Evolutionary conservation across 257 asterid genomes (phyloP).

Genomic region (Primulina huaijiensis): DNA sequence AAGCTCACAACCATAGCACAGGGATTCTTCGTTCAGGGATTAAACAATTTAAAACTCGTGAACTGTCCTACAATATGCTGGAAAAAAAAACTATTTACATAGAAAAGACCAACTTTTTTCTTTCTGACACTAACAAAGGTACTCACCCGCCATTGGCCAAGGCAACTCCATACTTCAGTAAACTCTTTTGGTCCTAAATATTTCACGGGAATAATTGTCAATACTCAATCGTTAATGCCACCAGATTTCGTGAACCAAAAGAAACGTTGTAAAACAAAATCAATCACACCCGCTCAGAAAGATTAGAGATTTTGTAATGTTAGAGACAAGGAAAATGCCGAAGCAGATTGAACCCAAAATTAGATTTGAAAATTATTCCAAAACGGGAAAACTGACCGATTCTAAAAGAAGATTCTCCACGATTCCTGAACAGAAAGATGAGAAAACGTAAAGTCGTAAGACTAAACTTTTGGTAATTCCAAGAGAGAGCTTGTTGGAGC

Average conservation of each 20-base stretch:
- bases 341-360: background rate
- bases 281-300: background rate
- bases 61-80: background rate
- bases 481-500: slow-evolving; percentile 63
- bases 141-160: slow-evolving; percentile 82
- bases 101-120: background rate
- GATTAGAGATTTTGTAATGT: too few relatives aligned
- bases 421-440: slow-evolving; percentile 61
- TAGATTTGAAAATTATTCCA: background rate
- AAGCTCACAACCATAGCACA: slow-evolving; percentile 8
- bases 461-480: slow-evolving; percentile 58
- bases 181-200: slow-evolving; percentile 74
- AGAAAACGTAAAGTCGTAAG: slow-evolving; percentile 66
- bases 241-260: slow-evolving; percentile 10
- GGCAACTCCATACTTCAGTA: slow-evolving; percentile 74
- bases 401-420: slow-evolving; percentile 42
- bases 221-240: slow-evolving; percentile 1
- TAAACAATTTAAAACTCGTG: background rate
- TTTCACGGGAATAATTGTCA: slow-evolving; percentile 1
- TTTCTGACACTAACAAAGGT: background rate
- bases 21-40: background rate
- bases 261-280: slow-evolving; percentile 1
- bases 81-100: too few relatives aligned
- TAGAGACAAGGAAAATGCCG: background rate
- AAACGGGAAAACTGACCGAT: slow-evolving; percentile 42